Base-by-base conservation (phyloP, 306 rosid species). In the Bauhinia variegata region DNA sequence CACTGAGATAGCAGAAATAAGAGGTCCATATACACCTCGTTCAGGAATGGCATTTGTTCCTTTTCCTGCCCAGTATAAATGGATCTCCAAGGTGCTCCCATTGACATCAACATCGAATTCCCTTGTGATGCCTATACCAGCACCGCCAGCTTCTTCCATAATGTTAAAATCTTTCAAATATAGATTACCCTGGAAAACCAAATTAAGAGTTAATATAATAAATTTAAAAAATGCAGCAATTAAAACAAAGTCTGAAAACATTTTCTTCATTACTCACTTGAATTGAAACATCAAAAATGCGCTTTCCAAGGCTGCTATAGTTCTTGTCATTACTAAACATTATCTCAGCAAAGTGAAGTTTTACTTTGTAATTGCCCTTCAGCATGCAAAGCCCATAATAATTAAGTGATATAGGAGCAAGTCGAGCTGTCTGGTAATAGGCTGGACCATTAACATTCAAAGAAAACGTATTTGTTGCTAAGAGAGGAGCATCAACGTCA, bases 1-100 rank as follows among this genome's bases (percentile, higher is more conserved):
- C 59, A 91, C 84, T 2, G 84, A 61, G 60, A 91, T 84, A 14
- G 90, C 92, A 60, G 92, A 86, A 75, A 91, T 91, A 34, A 91
- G 87, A 82, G 95, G 97, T 70, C 95, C 97, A 71, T 88, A 88
- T 38, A 82, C 86, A 54, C 95, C 85, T 76, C 86, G 80, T 1
- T 19, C 18, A 30, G 95, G 97, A 78, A 91, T 72, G 23, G 86
- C 74, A 57, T 79, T 80, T 18, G 95, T 86, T 72, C 97, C 92
- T 86, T 91, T 88, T 53, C 97, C 95, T 31, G 79, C 88, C 90
- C 90, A 91, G 72, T 85, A 80, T 51, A 91, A 78, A 68, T 85
- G 85, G 48, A 91, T 84, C 75, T 85, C 92, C 52, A 87, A 70
- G 61, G 95, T 86, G 55, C 77, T 78, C 15, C 80, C 86, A 36